phyloP scores from a whole-genome alignment of 177 flowering plant species.

The Vitis hybrid region DNA sequence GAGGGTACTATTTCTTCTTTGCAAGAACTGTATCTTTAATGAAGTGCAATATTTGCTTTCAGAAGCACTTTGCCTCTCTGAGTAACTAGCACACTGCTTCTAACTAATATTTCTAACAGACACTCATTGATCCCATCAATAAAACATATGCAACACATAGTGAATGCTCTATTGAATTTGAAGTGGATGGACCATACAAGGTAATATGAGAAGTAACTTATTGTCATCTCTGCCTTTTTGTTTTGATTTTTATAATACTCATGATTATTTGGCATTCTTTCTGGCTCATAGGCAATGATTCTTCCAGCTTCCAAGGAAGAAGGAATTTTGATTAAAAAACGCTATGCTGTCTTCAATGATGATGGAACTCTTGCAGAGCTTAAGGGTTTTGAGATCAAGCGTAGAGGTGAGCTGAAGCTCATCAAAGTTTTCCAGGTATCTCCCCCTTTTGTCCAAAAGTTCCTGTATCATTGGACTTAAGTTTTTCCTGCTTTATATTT shows the following conservation, averaged over 20 bases:
- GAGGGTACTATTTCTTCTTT: neutral
- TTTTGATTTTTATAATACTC: slow-evolving; percentile 6
- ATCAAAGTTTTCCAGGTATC: slow-evolving; percentile 98
- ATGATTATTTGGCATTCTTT: slow-evolving; percentile 5
- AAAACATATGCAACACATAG: slow-evolving; percentile 84
- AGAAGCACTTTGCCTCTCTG: neutral
- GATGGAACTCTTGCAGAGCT: slow-evolving; percentile 99
- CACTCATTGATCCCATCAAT: slow-evolving; percentile 74
- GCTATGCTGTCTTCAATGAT: slow-evolving; percentile 98
- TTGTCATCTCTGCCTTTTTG: slow-evolving; percentile 2
- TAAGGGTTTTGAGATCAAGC: slow-evolving; percentile 99
- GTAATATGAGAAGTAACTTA: slow-evolving; percentile 31
- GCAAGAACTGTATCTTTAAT: neutral
- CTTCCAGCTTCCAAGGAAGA: slow-evolving; percentile 99
- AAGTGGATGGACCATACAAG: slow-evolving; percentile 99
- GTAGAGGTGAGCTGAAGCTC: slow-evolving; percentile 99
- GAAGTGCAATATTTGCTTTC: neutral
- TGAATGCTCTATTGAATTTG: slow-evolving; percentile 99
- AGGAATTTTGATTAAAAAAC: slow-evolving; percentile 92
- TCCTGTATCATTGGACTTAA: neutral
- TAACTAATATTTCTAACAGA: slow-evolving; percentile 39
- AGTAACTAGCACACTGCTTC: neutral
- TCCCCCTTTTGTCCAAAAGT: slow-evolving; percentile 1
- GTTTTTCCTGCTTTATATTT: neutral
- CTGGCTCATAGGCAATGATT: slow-evolving; percentile 80